Evolutionary conservation across 2,329 filamentous ascomycete genomes (phyloP).

Genomic region (Hymenoscyphus repandus): DNA sequence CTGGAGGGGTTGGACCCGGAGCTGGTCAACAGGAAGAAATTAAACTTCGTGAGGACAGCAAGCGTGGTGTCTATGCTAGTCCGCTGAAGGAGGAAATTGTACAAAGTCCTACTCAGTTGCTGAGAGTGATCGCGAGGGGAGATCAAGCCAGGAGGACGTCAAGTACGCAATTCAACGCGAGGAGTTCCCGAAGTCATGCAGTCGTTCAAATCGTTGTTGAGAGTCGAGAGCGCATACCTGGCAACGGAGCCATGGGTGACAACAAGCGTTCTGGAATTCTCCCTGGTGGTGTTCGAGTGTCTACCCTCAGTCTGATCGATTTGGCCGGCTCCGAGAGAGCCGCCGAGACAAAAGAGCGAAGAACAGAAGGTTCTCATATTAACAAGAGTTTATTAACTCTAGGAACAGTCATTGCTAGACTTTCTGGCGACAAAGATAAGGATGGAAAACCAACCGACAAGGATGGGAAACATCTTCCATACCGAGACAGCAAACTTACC

Average conservation of each 20-base stretch:
- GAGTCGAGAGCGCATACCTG: constrained; percentile 77
- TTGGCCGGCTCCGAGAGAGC: constrained; percentile 94
- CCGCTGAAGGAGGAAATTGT: constrained; percentile 98
- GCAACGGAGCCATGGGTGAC: constrained; percentile 41
- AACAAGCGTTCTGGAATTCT: constrained; percentile 64
- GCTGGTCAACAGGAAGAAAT: constrained; percentile 77
- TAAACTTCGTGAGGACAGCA: constrained; percentile 93
- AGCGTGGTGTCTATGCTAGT: constrained; percentile 91
- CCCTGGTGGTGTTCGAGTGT: constrained; percentile 90
- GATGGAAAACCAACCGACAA: constrained; percentile 68
- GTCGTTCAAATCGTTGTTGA: constrained; percentile 99
- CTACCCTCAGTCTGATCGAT: constrained; percentile 92
- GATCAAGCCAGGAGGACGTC: constrained; percentile 86
- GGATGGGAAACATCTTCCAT: constrained; percentile 88
- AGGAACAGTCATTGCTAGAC: constrained; percentile 86
- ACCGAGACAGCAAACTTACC: constrained; percentile 96
- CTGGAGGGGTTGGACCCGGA: constrained; percentile 46
- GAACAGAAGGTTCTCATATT: constrained; percentile 94
- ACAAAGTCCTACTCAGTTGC: constrained; percentile 89
- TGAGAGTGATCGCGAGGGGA: constrained; percentile 90
- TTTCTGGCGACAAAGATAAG: constrained; percentile 88
- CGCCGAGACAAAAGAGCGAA: constrained; percentile 88
- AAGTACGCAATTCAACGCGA: constrained; percentile 93
- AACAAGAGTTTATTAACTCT: constrained; percentile 96
- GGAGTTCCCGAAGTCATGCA: constrained; percentile 95